Percentiles rank a stretch among this genome's conserved stretches.
Evolutionary conservation across 1,139 yeast genomes (phyloP).

Genomic region (Hemisphaericaspora lyxosophila): DNA sequence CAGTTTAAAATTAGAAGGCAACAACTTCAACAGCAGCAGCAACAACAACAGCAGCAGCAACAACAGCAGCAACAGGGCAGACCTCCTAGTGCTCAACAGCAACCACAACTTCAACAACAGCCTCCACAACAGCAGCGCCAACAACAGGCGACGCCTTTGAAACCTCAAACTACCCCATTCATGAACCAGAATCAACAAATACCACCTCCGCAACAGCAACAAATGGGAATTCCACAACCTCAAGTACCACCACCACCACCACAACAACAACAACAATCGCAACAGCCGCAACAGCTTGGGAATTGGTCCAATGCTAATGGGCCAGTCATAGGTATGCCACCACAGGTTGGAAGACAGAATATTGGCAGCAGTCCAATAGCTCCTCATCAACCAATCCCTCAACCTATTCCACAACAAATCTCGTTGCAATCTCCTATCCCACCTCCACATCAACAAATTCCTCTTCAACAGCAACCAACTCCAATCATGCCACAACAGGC

Average conservation of each 20-base stretch:
- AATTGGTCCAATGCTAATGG: slow-evolving; percentile 7
- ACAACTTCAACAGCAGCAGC: slow-evolving; percentile 18
- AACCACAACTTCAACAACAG: slow-evolving; percentile 8
- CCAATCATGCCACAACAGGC: slow-evolving; percentile 15
- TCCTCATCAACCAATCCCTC: slow-evolving; percentile 13
- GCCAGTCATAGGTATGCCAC: background rate
- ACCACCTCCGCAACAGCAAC: slow-evolving; percentile 7
- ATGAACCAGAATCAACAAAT: slow-evolving; percentile 13
- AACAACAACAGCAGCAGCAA: slow-evolving; percentile 15
- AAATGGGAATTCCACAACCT: slow-evolving; percentile 6
- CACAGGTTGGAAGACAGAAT: slow-evolving; percentile 8
- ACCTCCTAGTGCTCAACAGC: slow-evolving; percentile 2
- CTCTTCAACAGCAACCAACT: slow-evolving; percentile 14
- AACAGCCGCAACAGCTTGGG: slow-evolving; percentile 13
- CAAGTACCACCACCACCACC: slow-evolving; percentile 6
- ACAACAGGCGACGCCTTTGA: slow-evolving; percentile 21
- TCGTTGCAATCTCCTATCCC: slow-evolving; percentile 6
- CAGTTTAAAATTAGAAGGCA: slow-evolving; percentile 40
- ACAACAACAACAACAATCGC: slow-evolving; percentile 16
- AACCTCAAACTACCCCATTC: slow-evolving; percentile 20
- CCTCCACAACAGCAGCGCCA: slow-evolving; percentile 7
- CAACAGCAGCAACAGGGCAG: slow-evolving; percentile 13
- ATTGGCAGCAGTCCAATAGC: slow-evolving; percentile 23
- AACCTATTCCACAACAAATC: slow-evolving; percentile 6
- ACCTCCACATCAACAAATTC: slow-evolving; percentile 15